phyloP scores from a whole-genome alignment of 2,329 filamentous ascomycete genomes.

The Alternaria alternata region DNA sequence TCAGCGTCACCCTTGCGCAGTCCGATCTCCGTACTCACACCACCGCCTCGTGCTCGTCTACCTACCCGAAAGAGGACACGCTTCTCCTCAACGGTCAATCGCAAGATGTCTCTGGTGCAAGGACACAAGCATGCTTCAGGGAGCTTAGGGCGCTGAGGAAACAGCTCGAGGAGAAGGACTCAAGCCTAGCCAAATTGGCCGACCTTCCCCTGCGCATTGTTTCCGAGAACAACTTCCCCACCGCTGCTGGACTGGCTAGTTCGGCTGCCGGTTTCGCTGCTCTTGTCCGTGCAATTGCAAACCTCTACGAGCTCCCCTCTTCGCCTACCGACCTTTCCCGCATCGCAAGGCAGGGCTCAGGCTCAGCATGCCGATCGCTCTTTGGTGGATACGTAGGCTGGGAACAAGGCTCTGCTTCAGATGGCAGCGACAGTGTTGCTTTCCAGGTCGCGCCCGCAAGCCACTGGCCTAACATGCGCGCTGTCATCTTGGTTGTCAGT shows the following conservation, averaged over 20 bases:
- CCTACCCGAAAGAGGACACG: slow-evolving; percentile 71
- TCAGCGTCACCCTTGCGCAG: slow-evolving; percentile 96
- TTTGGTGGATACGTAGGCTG: slow-evolving; percentile 97
- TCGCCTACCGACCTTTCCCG: slow-evolving; percentile 83
- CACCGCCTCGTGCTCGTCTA: slow-evolving; percentile 85
- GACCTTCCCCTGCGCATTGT: slow-evolving; percentile 81
- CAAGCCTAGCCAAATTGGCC: slow-evolving; percentile 83
- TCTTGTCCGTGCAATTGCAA: slow-evolving; percentile 82
- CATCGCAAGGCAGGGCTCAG: slow-evolving; percentile 92
- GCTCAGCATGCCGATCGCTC: slow-evolving; percentile 89
- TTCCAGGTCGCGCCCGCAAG: slow-evolving; percentile 86
- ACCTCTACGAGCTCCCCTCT: slow-evolving; percentile 86
- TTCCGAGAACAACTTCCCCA: slow-evolving; percentile 98
- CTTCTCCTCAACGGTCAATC: slow-evolving; percentile 84
- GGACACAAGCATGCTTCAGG: slow-evolving; percentile 93
- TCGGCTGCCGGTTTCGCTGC: slow-evolving; percentile 73
- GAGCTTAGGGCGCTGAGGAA: slow-evolving; percentile 81
- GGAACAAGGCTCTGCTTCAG: slow-evolving; percentile 77
- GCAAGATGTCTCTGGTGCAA: slow-evolving; percentile 85
- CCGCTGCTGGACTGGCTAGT: slow-evolving; percentile 82
- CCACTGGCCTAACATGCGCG: slow-evolving; percentile 96
- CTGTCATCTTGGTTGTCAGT: slow-evolving; percentile 87
- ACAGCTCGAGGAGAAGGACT: slow-evolving; percentile 74
- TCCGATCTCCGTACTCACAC: slow-evolving; percentile 93
- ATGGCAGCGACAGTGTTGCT: slow-evolving; percentile 87